These are phyloP conservation scores for Neodidymelliopsis sp. DNA, from an alignment of 2,329 filamentous ascomycete genomes.

Conservation along the genomic window DNA sequence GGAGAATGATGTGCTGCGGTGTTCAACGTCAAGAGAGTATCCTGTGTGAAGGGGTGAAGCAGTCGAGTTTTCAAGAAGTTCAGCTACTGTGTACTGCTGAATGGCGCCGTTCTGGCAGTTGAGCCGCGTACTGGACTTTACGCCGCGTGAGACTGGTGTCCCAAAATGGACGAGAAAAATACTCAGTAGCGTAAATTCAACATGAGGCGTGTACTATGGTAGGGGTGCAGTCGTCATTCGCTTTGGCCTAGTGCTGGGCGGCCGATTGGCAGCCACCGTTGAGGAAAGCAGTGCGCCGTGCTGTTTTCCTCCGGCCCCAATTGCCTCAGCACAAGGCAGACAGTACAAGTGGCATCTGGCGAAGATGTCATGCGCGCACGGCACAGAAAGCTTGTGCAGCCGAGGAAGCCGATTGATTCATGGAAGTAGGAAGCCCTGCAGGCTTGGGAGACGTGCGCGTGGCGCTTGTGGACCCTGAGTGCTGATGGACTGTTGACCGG, in stretches of 20 bases:
- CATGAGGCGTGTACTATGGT: slow-evolving; percentile 2
- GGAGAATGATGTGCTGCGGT: too few relatives aligned
- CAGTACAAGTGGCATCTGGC: slow-evolving; percentile 3
- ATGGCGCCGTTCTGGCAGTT: slow-evolving; percentile 1
- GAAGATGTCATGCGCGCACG: background rate
- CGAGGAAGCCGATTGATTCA: slow-evolving; percentile 3
- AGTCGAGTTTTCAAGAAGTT: background rate
- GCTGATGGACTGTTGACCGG: slow-evolving; percentile 4
- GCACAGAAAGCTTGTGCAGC: slow-evolving; percentile 9
- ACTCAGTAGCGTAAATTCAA: slow-evolving; percentile 9
- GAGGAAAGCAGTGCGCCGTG: slow-evolving; percentile 9
- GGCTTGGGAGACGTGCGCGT: slow-evolving; percentile 5
- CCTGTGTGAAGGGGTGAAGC: background rate
- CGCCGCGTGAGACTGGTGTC: slow-evolving; percentile 7
- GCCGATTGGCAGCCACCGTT: slow-evolving; percentile 1
- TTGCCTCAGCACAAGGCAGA: background rate
- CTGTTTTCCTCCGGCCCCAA: background rate
- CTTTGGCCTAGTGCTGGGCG: slow-evolving; percentile 5
- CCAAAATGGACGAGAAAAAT: slow-evolving; percentile 8
- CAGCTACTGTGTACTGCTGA: background rate
- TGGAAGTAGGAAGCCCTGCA: slow-evolving; percentile 12
- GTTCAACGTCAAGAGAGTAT: too few relatives aligned
- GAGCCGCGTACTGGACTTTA: slow-evolving; percentile 1
- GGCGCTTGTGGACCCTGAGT: slow-evolving; percentile 5
- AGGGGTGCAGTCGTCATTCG: slow-evolving; percentile 5